phyloP scores from a whole-genome alignment of 2,329 filamentous ascomycete species.

The Epichloe scottii region DNA sequence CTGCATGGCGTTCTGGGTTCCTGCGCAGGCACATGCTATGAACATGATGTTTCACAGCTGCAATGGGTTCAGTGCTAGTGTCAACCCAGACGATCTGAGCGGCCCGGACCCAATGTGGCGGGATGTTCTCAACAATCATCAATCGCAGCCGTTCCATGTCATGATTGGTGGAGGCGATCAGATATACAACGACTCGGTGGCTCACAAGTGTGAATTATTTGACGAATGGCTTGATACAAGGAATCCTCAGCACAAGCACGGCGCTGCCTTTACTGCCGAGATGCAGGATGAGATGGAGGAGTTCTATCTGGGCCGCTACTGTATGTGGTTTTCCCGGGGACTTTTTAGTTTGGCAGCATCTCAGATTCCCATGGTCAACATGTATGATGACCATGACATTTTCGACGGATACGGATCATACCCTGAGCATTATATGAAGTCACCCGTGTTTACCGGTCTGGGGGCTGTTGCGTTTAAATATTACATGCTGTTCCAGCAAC shows the following conservation, averaged over 20 bases:
- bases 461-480: slow-evolving; percentile 95
- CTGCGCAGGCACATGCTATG: slow-evolving; percentile 73
- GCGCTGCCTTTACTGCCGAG: slow-evolving; percentile 61
- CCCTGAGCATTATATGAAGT: slow-evolving; percentile 80
- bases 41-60: slow-evolving; percentile 99
- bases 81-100: slow-evolving; percentile 67
- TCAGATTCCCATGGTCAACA: slow-evolving; percentile 97
- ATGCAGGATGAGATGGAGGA: slow-evolving; percentile 81
- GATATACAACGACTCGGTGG: slow-evolving; percentile 84
- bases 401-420: slow-evolving; percentile 92
- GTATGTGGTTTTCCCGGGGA: slow-evolving; percentile 92
- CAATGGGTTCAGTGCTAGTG: slow-evolving; percentile 82
- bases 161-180: slow-evolving; percentile 98
- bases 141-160: slow-evolving; percentile 86
- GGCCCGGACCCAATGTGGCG: slow-evolving; percentile 96
- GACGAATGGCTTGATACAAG: slow-evolving; percentile 73
- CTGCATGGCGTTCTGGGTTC: slow-evolving; percentile 87
- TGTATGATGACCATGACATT: slow-evolving; percentile 91
- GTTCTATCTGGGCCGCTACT: slow-evolving; percentile 82
- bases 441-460: slow-evolving; percentile 77
- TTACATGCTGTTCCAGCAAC: slow-evolving; percentile 97
- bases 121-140: slow-evolving; percentile 85
- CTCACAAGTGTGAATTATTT: slow-evolving; percentile 63
- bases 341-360: slow-evolving; percentile 84
- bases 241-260: slow-evolving; percentile 68